phyloP scores from a whole-genome alignment of 169 alveolate genomes.

The Plasmodium knowlesi region DNA sequence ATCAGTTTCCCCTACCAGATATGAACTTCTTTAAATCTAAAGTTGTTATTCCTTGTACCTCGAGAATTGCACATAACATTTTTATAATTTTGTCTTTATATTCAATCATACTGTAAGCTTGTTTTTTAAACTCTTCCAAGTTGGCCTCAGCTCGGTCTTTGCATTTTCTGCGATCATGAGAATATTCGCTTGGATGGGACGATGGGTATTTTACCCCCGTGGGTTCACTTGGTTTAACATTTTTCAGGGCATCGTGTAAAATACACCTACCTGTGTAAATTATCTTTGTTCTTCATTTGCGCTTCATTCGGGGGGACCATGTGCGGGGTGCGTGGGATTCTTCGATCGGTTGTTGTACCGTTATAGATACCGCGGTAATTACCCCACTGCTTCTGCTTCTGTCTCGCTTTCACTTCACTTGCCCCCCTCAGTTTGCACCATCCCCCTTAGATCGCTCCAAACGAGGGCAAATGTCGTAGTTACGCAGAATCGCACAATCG shows the following conservation, averaged over 20 bases:
- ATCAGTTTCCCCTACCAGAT: slow-evolving; percentile 20
- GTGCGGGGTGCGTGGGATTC: background rate
- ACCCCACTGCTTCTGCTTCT: background rate
- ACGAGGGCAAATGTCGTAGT: background rate
- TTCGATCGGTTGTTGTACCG: background rate
- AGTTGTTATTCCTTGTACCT: slow-evolving; percentile 67
- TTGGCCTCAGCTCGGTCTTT: slow-evolving; percentile 13
- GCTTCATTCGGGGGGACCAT: background rate
- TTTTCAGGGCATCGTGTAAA: background rate
- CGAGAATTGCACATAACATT: slow-evolving; percentile 69
- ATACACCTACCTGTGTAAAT: background rate
- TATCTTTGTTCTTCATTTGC: background rate
- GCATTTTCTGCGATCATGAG: slow-evolving; percentile 16
- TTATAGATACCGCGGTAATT: background rate
- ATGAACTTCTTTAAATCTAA: slow-evolving; percentile 57
- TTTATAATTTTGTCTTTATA: slow-evolving; percentile 57
- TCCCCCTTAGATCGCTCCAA: background rate
- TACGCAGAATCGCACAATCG: background rate
- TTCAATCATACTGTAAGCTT: slow-evolving; percentile 53
- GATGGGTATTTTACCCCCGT: background rate
- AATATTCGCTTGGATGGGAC: background rate
- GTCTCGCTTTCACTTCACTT: background rate
- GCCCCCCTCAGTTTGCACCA: background rate
- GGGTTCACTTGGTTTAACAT: background rate
- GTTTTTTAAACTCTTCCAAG: slow-evolving; percentile 55